These are phyloP conservation scores for Rehmannia glutinosa DNA, from an alignment of 257 asterid species.

Conservation along the genomic window DNA sequence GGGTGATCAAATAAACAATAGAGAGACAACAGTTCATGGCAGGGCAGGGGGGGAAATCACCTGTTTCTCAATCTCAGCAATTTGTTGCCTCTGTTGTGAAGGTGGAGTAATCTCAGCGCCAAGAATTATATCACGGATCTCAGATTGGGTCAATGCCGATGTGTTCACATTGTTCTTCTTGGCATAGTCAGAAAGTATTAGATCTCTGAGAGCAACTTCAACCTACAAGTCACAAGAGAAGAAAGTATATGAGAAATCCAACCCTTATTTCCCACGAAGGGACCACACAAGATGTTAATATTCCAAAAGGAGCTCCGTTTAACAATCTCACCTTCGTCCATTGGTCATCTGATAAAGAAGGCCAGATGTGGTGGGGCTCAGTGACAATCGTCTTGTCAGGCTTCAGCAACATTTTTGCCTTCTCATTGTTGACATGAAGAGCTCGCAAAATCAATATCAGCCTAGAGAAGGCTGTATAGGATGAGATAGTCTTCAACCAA, in stretches of 20 bases:
- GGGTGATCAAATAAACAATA: neutral
- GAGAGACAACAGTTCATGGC: neutral
- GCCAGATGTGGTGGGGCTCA: constrained; percentile 98
- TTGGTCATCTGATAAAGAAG: constrained; percentile 88
- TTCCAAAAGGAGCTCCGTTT: neutral
- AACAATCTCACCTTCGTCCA: constrained; percentile 82
- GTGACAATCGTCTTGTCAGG: constrained; percentile 95
- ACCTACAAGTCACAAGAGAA: constrained; percentile 44
- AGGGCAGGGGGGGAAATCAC: constrained; percentile 25
- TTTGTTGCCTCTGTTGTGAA: constrained; percentile 94
- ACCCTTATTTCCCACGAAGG: neutral
- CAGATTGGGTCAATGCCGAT: constrained; percentile 89
- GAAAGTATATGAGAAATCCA: neutral
- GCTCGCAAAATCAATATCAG: constrained; percentile 91
- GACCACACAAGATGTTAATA: neutral
- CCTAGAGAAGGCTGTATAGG: constrained; percentile 98
- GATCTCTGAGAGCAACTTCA: constrained; percentile 95
- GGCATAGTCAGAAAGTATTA: constrained; percentile 95
- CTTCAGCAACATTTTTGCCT: constrained; percentile 96
- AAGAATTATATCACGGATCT: constrained; percentile 96
- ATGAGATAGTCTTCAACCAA: constrained; percentile 94
- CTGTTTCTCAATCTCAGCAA: constrained; percentile 97
- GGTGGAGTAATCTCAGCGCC: constrained; percentile 99
- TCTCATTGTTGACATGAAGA: constrained; percentile 90
- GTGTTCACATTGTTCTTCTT: constrained; percentile 98